Conservation (phyloP, 2,329 filamentous ascomycete species). For the Hypoxylon rubiginosum region DNA sequence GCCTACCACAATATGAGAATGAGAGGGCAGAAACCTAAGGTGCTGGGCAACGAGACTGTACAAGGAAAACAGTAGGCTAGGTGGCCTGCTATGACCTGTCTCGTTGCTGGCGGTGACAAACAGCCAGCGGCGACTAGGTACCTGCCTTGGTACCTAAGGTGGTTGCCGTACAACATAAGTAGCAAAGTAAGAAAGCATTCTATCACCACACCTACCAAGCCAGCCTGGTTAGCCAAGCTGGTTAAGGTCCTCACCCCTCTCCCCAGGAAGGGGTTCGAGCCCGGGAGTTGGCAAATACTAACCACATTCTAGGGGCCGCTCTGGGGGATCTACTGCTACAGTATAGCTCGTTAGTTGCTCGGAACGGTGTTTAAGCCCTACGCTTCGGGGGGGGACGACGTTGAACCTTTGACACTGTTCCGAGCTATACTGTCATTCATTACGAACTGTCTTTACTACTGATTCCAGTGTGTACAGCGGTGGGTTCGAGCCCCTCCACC, state of each 20-base stretch:
- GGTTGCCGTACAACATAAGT: neutral
- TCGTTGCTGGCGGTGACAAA: neutral
- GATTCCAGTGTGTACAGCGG: conserved; percentile 7
- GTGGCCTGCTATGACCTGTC: neutral
- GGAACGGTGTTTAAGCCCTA: conserved; percentile 23
- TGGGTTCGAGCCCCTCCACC: conserved; percentile 10
- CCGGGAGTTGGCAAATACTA: conserved; percentile 16
- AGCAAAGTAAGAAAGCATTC: neutral
- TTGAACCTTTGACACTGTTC: conserved; percentile 19
- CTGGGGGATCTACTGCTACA: neutral
- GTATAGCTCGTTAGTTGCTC: conserved; percentile 20
- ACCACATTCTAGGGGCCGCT: neutral
- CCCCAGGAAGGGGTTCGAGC: conserved; percentile 3
- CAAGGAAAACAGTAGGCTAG: neutral
- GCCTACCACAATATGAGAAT: neutral
- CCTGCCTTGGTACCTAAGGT: neutral
- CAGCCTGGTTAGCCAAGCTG: neutral
- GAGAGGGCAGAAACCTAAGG: neutral
- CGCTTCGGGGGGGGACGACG: conserved; percentile 16
- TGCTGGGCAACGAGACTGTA: neutral
- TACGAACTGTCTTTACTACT: conserved; percentile 14
- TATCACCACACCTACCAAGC: conserved; percentile 10
- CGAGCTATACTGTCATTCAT: conserved; percentile 18
- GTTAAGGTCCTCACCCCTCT: neutral
- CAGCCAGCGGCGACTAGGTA: too few relatives aligned